Percentiles rank a stretch among this genome's conserved stretches.
phyloP scores from a whole-genome alignment of 768 basidiomycete genomes.

The Floccularia luteovirens region DNA sequence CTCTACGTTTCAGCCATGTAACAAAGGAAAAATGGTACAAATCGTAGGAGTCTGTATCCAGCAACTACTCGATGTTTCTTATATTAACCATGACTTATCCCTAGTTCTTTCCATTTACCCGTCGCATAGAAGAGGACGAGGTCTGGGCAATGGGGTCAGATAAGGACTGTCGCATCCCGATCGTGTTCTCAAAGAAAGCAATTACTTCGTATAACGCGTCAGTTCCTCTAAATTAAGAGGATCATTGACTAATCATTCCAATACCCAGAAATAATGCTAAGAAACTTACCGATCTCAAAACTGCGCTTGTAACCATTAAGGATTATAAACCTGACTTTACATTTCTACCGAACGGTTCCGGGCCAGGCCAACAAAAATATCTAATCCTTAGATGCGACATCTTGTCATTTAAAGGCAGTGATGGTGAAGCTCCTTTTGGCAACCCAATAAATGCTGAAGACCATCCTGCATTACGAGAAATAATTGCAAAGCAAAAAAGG shows the following conservation, averaged over 20 bases:
- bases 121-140: constrained; percentile 24
- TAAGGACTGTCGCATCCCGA: constrained; percentile 38
- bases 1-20: constrained; percentile 18
- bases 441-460: constrained; percentile 38
- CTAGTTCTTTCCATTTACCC: constrained; percentile 51
- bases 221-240: neutral
- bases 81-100: constrained; percentile 4
- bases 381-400: constrained; percentile 49
- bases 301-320: constrained; percentile 39
- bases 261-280: constrained; percentile 16
- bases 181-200: constrained; percentile 49
- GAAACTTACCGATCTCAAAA: constrained; percentile 34
- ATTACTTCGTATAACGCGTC: constrained; percentile 33
- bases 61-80: neutral
- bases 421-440: constrained; percentile 41
- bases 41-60: constrained; percentile 39
- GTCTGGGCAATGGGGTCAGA: constrained; percentile 66
- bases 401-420: constrained; percentile 33
- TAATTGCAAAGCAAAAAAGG: no score
- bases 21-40: constrained; percentile 47
- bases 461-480: constrained; percentile 33
- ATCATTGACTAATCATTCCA: constrained; percentile 6
- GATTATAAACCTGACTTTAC: constrained; percentile 43
- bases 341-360: constrained; percentile 38
- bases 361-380: constrained; percentile 28